These are phyloP conservation scores for Microdochium trichocladiopsis DNA, from an alignment of 2,329 filamentous ascomycete genomes.

Conservation along the genomic window DNA sequence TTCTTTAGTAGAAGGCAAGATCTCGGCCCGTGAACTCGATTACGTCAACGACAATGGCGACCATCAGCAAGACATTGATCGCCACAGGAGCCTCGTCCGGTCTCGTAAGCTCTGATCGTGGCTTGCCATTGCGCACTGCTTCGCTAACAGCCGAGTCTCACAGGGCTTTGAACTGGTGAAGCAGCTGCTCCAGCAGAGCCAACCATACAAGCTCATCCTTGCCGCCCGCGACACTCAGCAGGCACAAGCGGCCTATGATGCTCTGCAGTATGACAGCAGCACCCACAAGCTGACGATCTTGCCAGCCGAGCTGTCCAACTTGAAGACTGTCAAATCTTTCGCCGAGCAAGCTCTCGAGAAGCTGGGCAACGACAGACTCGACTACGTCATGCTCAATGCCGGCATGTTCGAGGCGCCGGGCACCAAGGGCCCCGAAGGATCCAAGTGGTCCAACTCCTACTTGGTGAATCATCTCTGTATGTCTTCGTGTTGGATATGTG, in stretches of 20 bases:
- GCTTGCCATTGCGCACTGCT: not conserved
- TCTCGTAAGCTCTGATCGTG: constrained; percentile 25
- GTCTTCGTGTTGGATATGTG: too few relatives aligned
- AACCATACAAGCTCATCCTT: constrained; percentile 40
- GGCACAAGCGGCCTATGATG: constrained; percentile 32
- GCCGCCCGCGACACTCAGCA: constrained; percentile 37
- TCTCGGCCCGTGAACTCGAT: not conserved
- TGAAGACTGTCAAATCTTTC: constrained; percentile 37
- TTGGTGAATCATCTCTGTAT: constrained; percentile 46
- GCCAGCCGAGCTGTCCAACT: constrained; percentile 38
- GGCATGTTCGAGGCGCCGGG: constrained; percentile 29
- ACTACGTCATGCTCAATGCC: constrained; percentile 44
- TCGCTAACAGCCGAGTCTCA: not conserved
- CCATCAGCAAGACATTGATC: constrained; percentile 38
- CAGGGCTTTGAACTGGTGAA: constrained; percentile 47
- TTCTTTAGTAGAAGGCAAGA: too few relatives aligned
- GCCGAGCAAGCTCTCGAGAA: constrained; percentile 33
- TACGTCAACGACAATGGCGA: constrained; percentile 21
- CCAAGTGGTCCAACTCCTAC: constrained; percentile 41
- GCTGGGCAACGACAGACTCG: constrained; percentile 32
- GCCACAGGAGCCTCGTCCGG: constrained; percentile 44
- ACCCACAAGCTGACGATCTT: constrained; percentile 35
- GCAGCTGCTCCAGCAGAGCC: constrained; percentile 35
- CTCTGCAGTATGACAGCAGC: constrained; percentile 30
- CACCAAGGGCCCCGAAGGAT: constrained; percentile 27